Evolutionary conservation across 495 filamentous ascomycete genomes (phyloP), one percentile per base, ranked within the genome.

Genomic region (Tuber umbilicatum): DNA sequence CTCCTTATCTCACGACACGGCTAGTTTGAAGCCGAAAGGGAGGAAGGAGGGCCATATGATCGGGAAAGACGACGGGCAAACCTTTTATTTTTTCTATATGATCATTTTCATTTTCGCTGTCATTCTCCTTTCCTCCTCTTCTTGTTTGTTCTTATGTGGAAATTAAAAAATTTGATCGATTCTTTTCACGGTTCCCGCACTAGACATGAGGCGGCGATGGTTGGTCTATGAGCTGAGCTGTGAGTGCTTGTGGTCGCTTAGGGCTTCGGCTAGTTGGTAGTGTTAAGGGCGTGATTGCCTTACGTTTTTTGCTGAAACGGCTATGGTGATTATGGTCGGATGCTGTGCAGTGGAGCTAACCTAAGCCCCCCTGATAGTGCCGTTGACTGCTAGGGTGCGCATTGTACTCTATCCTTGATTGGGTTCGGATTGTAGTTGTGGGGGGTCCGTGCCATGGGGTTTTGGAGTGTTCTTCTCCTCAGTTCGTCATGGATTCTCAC

Each of bases 71-170:
- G 55, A 64, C 31, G 23, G 23, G 16, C 55, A 64, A 64, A 23
- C 47, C 55, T 31, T 64, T 64, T 64, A 64, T 64, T 64, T 64
- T 55, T 31, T 64, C 55, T 64, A 64, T 64, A 31, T 64, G 55
- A 64, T 64, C 55, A 64, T 64, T 64, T 31, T 64, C 55, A 64
- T 64, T 64, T 64, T 64, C 55, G 23, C 31, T 64, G n/a, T 31
- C 55, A 16, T 64, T 64, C 55, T 47, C 21, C 45, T 55, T 55
- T 27, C 50, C 23, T 64, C 55, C 55, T 64, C 27, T 64, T 64
- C 55, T 64, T 55, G 50, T 55, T 31, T 31, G 55, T 64, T 64
- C 55, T 27, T 31, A 31, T 64, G 55, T 64, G 55, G 55, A 64
- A 64, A 64, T 64, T 64, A 31, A 31, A 64, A 55, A 64, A 64